phyloP scores from a whole-genome alignment of 495 filamentous ascomycete species.

The Aspergillus bridgeri region DNA sequence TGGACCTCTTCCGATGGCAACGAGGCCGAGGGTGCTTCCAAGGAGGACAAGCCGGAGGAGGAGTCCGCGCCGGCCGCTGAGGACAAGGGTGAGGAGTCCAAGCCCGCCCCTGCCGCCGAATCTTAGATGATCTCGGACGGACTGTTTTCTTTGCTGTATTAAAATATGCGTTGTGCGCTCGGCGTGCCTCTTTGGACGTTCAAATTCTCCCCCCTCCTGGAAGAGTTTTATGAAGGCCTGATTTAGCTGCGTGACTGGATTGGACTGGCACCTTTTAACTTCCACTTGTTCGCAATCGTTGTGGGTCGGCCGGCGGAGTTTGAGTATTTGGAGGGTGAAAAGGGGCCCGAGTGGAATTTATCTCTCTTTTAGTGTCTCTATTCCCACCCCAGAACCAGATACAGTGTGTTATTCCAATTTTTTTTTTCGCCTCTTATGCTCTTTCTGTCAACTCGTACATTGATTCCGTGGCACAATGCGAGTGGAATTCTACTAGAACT shows the following conservation, averaged over 20 bases:
- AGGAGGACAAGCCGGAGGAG: constrained; percentile 62
- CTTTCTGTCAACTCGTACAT: background rate
- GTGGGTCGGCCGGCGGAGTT: constrained; percentile 49
- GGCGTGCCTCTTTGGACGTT: constrained; percentile 33
- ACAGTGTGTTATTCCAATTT: constrained; percentile 37
- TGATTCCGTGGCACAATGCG: background rate
- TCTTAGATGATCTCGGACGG: constrained; percentile 28
- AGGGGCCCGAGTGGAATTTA: constrained; percentile 47
- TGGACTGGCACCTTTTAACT: constrained; percentile 37
- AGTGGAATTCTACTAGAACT: background rate
- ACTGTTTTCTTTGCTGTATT: constrained; percentile 24
- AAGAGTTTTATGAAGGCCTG: constrained; percentile 40
- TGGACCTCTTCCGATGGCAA: constrained; percentile 96
- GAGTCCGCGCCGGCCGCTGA: constrained; percentile 47
- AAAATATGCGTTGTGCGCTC: constrained; percentile 28
- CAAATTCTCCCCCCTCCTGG: constrained; percentile 34
- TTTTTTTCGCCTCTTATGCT: constrained; percentile 22
- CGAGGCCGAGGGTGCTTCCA: constrained; percentile 69
- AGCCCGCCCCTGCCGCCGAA: constrained; percentile 33
- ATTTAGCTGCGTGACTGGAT: constrained; percentile 43
- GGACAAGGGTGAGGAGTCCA: constrained; percentile 45
- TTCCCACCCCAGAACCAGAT: constrained; percentile 47
- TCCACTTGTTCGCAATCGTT: constrained; percentile 40
- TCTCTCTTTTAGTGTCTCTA: constrained; percentile 50
- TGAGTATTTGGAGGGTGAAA: constrained; percentile 51